phyloP scores from a whole-genome alignment of 139 green algal genomes.

The Mychonastes homosphaera region DNA sequence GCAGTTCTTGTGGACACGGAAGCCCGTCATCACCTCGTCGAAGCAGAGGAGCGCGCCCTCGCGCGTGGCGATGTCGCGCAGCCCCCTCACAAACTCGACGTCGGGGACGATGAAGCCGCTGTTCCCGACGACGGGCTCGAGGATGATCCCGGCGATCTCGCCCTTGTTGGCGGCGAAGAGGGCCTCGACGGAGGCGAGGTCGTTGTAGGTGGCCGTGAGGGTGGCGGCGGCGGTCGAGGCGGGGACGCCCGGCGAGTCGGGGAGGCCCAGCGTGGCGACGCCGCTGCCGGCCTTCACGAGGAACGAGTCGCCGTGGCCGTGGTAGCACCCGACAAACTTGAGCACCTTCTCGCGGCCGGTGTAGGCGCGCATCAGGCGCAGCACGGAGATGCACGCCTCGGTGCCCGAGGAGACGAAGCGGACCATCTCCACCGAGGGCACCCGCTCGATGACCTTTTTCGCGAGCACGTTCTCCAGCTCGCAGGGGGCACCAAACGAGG shows the following conservation, averaged over 20 bases:
- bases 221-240: constrained; percentile 39
- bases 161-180: constrained; percentile 91
- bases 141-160: constrained; percentile 88
- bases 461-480: constrained; percentile 94
- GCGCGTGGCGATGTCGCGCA: constrained; percentile 70
- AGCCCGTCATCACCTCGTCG: constrained; percentile 96
- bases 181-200: constrained; percentile 55
- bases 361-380: constrained; percentile 96
- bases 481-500: constrained; percentile 93
- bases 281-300: constrained; percentile 89
- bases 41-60: constrained; percentile 94
- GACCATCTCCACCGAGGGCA: constrained; percentile 98
- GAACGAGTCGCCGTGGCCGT: constrained; percentile 94
- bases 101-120: constrained; percentile 94
- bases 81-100: constrained; percentile 86
- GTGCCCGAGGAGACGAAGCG: constrained; percentile 95
- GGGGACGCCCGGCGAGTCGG: constrained; percentile 78
- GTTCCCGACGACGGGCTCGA: constrained; percentile 94
- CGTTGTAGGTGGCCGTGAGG: constrained; percentile 60
- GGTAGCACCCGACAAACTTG: constrained; percentile 99
- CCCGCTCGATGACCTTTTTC: constrained; percentile 93
- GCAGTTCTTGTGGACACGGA: constrained; percentile 76
- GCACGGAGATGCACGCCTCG: constrained; percentile 95
- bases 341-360: constrained; percentile 93
- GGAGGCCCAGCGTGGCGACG: constrained; percentile 93